Evolutionary conservation across 495 filamentous ascomycete species (phyloP), one percentile per base, ranked within the genome.

Genomic region (Pseudotulostoma volvatum): DNA sequence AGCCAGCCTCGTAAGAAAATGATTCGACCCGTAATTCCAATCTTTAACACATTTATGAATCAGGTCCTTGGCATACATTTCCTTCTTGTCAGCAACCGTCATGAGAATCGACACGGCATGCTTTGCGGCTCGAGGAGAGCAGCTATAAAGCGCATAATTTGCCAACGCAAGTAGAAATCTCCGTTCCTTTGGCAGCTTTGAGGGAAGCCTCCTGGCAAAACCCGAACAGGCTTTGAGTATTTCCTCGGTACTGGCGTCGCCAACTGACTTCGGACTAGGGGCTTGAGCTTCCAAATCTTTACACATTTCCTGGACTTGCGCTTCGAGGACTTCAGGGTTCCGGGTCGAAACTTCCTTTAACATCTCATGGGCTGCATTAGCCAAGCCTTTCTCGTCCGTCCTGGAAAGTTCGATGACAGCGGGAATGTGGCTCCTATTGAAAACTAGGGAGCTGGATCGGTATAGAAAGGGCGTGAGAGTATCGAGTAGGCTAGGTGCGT

Each of bases 391-490:
- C 45, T 85, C 78, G 50, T 94, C 79, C 2, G 76, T 81, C 43
- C 81, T 74, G 0, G 85, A 83, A 44, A 79, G 79, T 40, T 82
- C 77, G 67, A 95, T 82, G 45, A 95, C 85, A 1, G 83, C 76
- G 1, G 87, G 76, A 8, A 96, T 77, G 47, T 96, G 88, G 51
- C 86, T 94, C 42, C 79, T 76, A 61, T 96, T 99, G 61, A 88
- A 94, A 34, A 94, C 64, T 25, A 96, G 67, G 34, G 81, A 78
- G 23, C 81, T 76, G 33, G 76, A 76, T 21, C 86, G 76, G 48
- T 92, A 94, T 11, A 96, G 58, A 2, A 96, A 64, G n/a, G 86
- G 79, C 3, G 74, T 71, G 17, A 96, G 48, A 0, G 84, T 87
- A 17, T 93, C 84, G 8, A 85, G 60, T 19, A 93, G 59, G 7